Evolutionary conservation across 2,329 filamentous ascomycete species (phyloP).

Genomic region (Dryadomyces quercus-mongolicae): DNA sequence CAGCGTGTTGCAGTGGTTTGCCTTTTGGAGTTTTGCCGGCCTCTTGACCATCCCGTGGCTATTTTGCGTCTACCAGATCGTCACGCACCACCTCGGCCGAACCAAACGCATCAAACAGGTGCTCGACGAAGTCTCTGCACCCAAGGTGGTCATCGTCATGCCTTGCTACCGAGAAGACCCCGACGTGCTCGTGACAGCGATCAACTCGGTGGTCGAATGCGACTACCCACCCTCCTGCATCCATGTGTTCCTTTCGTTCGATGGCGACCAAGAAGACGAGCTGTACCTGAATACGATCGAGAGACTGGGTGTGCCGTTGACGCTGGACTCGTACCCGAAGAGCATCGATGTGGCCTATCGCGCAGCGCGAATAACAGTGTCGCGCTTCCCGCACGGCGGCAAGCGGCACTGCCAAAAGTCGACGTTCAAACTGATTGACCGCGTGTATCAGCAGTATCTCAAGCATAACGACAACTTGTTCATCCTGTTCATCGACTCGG

Average conservation of each 20-base stretch:
- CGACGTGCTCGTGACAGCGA: conserved; percentile 68
- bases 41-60: conserved; percentile 84
- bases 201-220: conserved; percentile 86
- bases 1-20: conserved; percentile 75
- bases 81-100: conserved; percentile 75
- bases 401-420: conserved; percentile 90
- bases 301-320: conserved; percentile 69
- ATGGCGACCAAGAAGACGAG: conserved; percentile 80
- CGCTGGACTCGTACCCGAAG: conserved; percentile 65
- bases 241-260: conserved; percentile 91
- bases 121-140: conserved; percentile 73
- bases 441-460: conserved; percentile 78
- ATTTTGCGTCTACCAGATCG: conserved; percentile 82
- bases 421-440: conserved; percentile 88
- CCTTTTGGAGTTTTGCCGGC: conserved; percentile 83
- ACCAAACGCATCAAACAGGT: conserved; percentile 72
- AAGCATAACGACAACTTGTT: conserved; percentile 85
- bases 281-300: conserved; percentile 79
- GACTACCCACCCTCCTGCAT: conserved; percentile 89
- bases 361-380: conserved; percentile 75
- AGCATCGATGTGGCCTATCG: conserved; percentile 86
- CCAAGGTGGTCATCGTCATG: conserved; percentile 94
- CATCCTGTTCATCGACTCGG: conserved; percentile 92
- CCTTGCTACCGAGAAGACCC: conserved; percentile 91
- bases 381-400: conserved; percentile 83